Base-by-base conservation (phyloP, 1,284 basidiomycete genomes). In the Ganoderma sp. region DNA sequence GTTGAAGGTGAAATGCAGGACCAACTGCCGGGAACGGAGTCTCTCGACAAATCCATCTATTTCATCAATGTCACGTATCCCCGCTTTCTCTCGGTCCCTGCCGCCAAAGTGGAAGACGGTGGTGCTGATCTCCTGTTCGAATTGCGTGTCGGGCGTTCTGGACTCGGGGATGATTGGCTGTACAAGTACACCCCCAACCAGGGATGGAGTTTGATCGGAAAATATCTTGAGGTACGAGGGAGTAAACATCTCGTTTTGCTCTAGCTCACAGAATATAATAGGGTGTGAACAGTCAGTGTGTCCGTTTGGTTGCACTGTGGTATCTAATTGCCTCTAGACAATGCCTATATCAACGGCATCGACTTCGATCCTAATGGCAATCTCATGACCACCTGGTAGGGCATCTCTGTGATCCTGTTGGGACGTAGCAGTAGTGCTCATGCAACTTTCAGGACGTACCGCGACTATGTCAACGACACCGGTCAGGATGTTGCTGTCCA, bases 311-410 rank as follows among this genome's bases (percentile, higher is more conserved):
- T 14, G 15, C 15, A 9, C 34, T 63, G 15, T 28, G 34, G 6
- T 9, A 7, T 39, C 22, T 52, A 22, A 50, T 28, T 15, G 15
- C 43, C 9, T 32, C 22, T 37, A 83, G 81, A 83, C 69, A 83
- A 82, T 70, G 80, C 80, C 5, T 84, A 84, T 69, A 83, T 84
- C 73, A 84, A 84, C 67, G 83, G 83, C 0, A 72, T 84, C 12
- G 83, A 84, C 73, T 80, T 82, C 58, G 81, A 82, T 61, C 60
- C 64, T 19, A 67, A 69, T 8, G 80, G 80, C 25, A 76, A 73
- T 22, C 71, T 83, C n/a, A 76, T 80, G 43, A 74, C 79, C 1
- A 81, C 81, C 14, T 84, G 82, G 81, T 81, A 67, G 10, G 73
- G 59, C 10, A 12, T 42, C 2, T 3, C 45, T 42, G 39, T 56